Conservation (phyloP, 225 moss, liverwort and hornwort genomes). For the Polytrichum commune region DNA sequence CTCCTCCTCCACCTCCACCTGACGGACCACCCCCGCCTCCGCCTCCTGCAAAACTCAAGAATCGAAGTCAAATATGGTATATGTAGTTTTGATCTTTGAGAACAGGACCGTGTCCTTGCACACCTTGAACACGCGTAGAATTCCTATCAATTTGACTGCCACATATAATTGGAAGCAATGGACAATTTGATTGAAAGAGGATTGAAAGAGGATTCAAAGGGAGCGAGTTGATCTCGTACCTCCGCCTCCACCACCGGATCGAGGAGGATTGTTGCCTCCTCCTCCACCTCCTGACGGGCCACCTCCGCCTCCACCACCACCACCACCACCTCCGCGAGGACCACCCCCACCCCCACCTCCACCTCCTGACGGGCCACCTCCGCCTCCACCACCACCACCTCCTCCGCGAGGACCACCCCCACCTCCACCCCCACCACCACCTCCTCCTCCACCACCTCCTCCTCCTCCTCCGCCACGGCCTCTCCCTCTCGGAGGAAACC, state of each 20-base stretch:
- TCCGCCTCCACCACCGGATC: background rate
- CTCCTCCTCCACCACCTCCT: background rate
- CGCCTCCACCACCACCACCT: conserved; percentile 1
- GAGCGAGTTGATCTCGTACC: background rate
- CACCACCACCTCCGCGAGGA: background rate
- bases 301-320: conserved; percentile 2
- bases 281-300: conserved; percentile 16
- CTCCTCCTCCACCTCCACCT: background rate
- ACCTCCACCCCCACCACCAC: background rate
- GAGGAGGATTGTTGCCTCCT: conserved; percentile 13
- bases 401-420: background rate
- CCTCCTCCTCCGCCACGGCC: background rate
- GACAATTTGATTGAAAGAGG: too few relatives aligned
- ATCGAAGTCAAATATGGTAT: too few relatives aligned
- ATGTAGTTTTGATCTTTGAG: too few relatives aligned
- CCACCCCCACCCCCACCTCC: conserved; percentile 5
- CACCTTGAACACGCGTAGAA: too few relatives aligned
- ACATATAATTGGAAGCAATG: too few relatives aligned
- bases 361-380: conserved; percentile 10
- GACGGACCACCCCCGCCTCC: background rate
- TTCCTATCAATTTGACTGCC: too few relatives aligned
- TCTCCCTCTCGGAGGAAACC: background rate
- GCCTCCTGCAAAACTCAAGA: background rate
- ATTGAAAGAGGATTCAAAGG: too few relatives aligned
- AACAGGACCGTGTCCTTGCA: too few relatives aligned